These are phyloP conservation scores for Eimeria necatrix DNA, from an alignment of 169 alveolate genomes.

Conservation along the genomic window DNA sequence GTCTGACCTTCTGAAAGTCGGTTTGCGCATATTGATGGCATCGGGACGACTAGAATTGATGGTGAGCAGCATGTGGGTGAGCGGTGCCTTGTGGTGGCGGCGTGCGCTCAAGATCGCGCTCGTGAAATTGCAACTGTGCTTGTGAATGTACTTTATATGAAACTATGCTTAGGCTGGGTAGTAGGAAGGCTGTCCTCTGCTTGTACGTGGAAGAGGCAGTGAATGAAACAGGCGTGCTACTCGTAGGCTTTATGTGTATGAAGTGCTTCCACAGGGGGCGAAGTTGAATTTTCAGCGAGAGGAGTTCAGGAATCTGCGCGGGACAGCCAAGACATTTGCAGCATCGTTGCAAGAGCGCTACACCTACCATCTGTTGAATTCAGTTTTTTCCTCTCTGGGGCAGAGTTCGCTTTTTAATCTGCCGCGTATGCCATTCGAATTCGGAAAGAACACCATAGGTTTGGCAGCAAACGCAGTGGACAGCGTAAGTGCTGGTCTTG, in stretches of 20 bases:
- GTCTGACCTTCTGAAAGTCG: slow-evolving; percentile 90
- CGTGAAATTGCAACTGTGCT: no score
- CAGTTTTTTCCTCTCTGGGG: slow-evolving; percentile 92
- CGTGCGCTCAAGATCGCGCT: no score
- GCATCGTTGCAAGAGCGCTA: slow-evolving; percentile 90
- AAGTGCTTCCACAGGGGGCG: slow-evolving; percentile 88
- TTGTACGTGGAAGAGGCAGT: not conserved
- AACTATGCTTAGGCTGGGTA: no score
- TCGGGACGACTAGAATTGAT: slow-evolving; percentile 79
- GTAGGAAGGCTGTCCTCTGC: no score
- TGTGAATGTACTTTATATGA: no score
- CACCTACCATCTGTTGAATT: slow-evolving; percentile 85
- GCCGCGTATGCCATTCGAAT: slow-evolving; percentile 93
- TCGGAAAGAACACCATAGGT: slow-evolving; percentile 92
- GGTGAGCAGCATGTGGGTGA: slow-evolving; percentile 29
- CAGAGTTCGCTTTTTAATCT: slow-evolving; percentile 93
- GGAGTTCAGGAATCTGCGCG: slow-evolving; percentile 87
- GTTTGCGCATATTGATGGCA: slow-evolving; percentile 83
- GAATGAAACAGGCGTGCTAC: not conserved
- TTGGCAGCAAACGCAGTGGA: slow-evolving; percentile 94
- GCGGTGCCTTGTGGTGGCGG: no score
- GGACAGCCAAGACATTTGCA: slow-evolving; percentile 87
- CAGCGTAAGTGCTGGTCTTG: slow-evolving; percentile 91
- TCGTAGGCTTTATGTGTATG: slow-evolving; percentile 61
- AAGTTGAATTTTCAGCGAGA: slow-evolving; percentile 90